Evolutionary conservation across 1,139 yeast genomes (phyloP), one percentile per base, ranked within the genome.

Genomic region (Candida frijolesensis): DNA sequence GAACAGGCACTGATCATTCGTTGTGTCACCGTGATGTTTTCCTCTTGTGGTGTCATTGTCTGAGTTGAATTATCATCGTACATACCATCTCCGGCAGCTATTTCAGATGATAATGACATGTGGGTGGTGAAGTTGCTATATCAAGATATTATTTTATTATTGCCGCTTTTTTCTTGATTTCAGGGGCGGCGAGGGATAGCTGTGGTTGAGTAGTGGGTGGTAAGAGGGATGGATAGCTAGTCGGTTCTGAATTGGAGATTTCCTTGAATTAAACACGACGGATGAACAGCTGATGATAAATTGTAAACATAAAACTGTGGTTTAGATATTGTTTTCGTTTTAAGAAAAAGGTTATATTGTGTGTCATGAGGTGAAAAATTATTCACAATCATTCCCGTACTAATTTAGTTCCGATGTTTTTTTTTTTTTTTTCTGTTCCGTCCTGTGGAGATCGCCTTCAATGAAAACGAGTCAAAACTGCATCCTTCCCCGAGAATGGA

Each of bases 1-100:
- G 88, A 80, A 61, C 96, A 87, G 0, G 98, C 98, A 54, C 97
- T 88, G 38, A 89, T 67, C 95, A 91, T 90, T 50, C 92, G 70
- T 64, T 90, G 91, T 2, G 68, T 55, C 22, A 82, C 63, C 9
- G 87, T 72, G 48, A 84, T 75, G 33, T 71, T 65, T 19, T 48
- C 50, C 30, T 48, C 46, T 15, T 27, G 34, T 4, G 34, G 34
- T 12, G 14, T 57, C 62, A 32, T 42, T 30, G n/a, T 33, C 22
- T 10, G 42, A 16, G 12, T 38, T 27, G 49, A 52, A 40, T 19
- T 19, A 19, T 58, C 56, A 45, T 71, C 76, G 49, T 72, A 77
- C 34, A 72, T 66, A n/a, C 30, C 42, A 22, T 19, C 27, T 8
- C 70, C 72, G 2, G 70, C 76, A 10, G 76, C 75, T 46, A 73